Base-by-base conservation (phyloP, 2,329 filamentous ascomycete species). In the Penicillium aurantiogriseum region DNA sequence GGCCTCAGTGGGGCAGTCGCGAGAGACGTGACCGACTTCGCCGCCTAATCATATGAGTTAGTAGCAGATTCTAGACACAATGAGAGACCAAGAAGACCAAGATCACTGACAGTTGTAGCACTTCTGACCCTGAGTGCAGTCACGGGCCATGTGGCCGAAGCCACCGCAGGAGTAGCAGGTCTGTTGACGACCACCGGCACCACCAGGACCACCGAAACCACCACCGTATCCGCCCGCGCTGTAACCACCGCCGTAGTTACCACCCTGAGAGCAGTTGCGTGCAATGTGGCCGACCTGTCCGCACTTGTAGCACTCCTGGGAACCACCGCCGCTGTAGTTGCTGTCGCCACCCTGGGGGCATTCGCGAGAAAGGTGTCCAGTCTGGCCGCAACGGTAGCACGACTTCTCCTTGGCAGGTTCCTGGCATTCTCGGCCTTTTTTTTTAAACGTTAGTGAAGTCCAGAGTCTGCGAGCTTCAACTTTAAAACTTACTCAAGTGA, bases 121-220 rank as follows among this genome's bases (percentile, higher is more conserved):
- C 85, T 97, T 97, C 84, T 95, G 93, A 72, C 94, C 94, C 78
- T 97, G 95, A 70, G 93, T 95, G 81, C 94, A 99, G 80, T 97
- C 94, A 83, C 92, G 89, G 74, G 90, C 92, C 89, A 96, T 93
- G 83, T 99, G 94, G 72, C 93, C 93, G 75, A 91, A 92, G 66
- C 94, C 94, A 69, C 94, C 94, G 81, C 94, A 97, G 44, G 92
- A 96, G 85, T 97, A 99, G 88, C 94, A 97, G 69, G 92, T 97
- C 83, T 93, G 91, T 71, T 86, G 83, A 60, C 79, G 76, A 63
- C 82, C 80, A 59, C 81, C 79, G 62, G 78, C 81, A 59, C 79
- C 77, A 63, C 81, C 79, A 62, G 78, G 81, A 58, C 79, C 77
- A 63, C 77, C 76, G 61, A 75, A 76, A 62, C 78, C 78, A 66